Percentiles rank a stretch among this genome's conserved stretches.
These are phyloP conservation scores for Erigeron canadensis DNA, from an alignment of 129 eudicot species.

Conservation along the genomic window DNA sequence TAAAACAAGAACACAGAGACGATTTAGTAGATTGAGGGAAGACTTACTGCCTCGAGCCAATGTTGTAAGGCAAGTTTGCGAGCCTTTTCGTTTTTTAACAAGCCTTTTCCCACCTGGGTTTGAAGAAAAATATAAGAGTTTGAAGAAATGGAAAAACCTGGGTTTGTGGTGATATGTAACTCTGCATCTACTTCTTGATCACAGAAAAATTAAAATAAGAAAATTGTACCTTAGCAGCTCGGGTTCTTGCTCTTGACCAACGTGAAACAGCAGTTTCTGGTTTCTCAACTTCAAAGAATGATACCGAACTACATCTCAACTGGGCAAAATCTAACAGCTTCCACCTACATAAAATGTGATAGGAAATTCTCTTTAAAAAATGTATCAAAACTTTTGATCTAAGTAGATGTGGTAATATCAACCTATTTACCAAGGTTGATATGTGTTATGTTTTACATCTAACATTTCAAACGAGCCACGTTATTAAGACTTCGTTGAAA, in stretches of 20 bases:
- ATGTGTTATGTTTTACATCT: neutral
- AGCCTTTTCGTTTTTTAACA: slow-evolving; percentile 83
- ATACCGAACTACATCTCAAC: slow-evolving; percentile 60
- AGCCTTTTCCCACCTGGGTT: slow-evolving; percentile 82
- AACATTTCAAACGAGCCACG: too few species aligned
- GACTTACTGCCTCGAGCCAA: slow-evolving; percentile 97
- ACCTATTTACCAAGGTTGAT: neutral
- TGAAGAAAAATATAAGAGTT: slow-evolving; percentile 12
- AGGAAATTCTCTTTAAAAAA: neutral
- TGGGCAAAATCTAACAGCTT: slow-evolving; percentile 70
- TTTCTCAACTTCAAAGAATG: slow-evolving; percentile 72
- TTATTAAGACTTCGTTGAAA: too few species aligned
- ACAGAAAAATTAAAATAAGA: too few species aligned
- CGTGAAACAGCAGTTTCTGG: slow-evolving; percentile 79
- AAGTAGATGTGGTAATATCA: neutral
- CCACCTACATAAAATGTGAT: slow-evolving; percentile 29
- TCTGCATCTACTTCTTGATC: neutral
- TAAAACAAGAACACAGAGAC: neutral
- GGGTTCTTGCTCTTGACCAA: slow-evolving; percentile 83
- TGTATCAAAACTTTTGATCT: neutral
- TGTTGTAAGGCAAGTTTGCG: slow-evolving; percentile 88
- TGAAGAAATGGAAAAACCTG: neutral
- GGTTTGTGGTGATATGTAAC: neutral
- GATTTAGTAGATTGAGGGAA: neutral
- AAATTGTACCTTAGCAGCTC: slow-evolving; percentile 74